Base-by-base conservation (phyloP, 1,139 yeast species). In the Debaryomyces sp. region DNA sequence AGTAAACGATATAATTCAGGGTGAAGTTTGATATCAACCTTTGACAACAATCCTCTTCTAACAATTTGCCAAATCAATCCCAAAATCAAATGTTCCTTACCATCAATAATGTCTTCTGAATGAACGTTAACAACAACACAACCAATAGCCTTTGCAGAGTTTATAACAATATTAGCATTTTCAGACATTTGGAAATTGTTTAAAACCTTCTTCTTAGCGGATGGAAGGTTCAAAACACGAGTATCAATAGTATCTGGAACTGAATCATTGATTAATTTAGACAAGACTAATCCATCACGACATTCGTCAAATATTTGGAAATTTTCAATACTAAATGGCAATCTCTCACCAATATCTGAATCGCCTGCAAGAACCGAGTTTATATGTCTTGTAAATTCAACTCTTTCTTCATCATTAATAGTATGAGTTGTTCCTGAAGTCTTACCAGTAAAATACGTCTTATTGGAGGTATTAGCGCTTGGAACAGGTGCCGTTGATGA, bases 11-110 rank as follows among this genome's bases (percentile, higher is more conserved):
- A 94, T 66, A 94, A 80, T 70, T 94, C 99, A 4, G 99, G 99
- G 63, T 94, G 99, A 54, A 87, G 77, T 69, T 94, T 92, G 67
- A 94, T 94, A 68, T 95, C 99, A 64, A 94, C 96, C 72, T 94
- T 94, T 56, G 95, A 82, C 60, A 94, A 83, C 64, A 94, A 77
- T 42, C 99, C 99, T 70, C 97, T 85, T 71, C 99, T 87, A 59
- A 94, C 95, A 60, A 95, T 88, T 75, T 94, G 99, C 99, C 99
- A 94, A 60, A 94, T 92, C 52, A 95, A 81, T 51, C 99, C 99
- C 58, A 94, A 77, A 55, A 94, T 90, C 67, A 94, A 81, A 68
- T 94, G 98, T 71, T 94, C 99, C 60, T 88, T 89, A 59, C 99
- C 99, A 60, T 92, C 98, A 59, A 92, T 91, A 52, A 94, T 89